Conservation (phyloP, 148 eudicot species). For the Persicaria maculosa region DNA sequence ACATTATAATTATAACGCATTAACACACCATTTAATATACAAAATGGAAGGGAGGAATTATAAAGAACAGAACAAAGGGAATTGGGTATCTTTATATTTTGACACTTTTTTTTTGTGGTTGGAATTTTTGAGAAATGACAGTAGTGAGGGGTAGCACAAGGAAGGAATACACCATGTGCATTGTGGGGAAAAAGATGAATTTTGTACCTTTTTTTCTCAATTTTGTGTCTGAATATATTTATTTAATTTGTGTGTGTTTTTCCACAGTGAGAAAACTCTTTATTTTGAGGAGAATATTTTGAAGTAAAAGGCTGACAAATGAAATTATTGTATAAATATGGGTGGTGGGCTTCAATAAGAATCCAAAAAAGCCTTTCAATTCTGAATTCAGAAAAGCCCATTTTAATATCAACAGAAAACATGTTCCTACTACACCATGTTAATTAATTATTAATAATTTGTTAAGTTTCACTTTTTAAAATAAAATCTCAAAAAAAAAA, state of each 20-base stretch:
- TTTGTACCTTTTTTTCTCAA: background rate
- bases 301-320: background rate
- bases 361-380: background rate
- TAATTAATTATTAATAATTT: too few relatives aligned
- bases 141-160: slow-evolving; percentile 1
- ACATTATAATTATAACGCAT: too few relatives aligned
- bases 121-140: slow-evolving; percentile 1
- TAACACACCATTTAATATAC: too few relatives aligned
- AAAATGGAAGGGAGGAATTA: background rate
- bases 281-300: background rate
- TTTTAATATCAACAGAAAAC: background rate
- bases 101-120: background rate
- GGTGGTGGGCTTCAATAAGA: background rate
- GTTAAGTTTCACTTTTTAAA: too few relatives aligned
- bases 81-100: background rate
- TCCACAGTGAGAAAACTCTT: background rate
- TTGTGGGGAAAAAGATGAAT: background rate
- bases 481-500: too few relatives aligned
- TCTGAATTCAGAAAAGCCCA: background rate
- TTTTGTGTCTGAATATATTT: too few relatives aligned
- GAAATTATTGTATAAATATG: background rate
- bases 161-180: slow-evolving; percentile 7
- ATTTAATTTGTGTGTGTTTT: background rate
- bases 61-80: background rate
- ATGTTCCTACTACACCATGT: too few relatives aligned